Evolutionary conservation across 2,329 filamentous ascomycete genomes (phyloP).

Genomic region (Trichoderma arundinaceum): DNA sequence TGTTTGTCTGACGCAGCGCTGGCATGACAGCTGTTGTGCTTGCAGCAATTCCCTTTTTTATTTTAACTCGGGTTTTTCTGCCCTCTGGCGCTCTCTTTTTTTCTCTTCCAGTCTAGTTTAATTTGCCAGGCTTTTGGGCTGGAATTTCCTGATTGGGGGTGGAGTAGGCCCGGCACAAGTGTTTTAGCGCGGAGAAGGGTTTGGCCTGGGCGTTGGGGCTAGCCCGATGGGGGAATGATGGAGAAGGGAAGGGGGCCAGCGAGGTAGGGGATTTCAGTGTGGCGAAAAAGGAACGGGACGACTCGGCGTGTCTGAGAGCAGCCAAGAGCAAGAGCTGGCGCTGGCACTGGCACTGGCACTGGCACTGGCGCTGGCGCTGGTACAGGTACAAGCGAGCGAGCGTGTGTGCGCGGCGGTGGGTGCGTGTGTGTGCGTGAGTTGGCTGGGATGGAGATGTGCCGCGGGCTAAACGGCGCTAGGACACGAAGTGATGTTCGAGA

Average conservation of each 20-base stretch:
- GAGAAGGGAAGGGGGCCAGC: constrained; percentile 5
- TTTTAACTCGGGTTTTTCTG: not conserved
- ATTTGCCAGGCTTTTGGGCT: constrained; percentile 30
- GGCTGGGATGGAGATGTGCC: constrained; percentile 14
- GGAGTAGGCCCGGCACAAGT: constrained; percentile 29
- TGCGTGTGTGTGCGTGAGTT: constrained; percentile 1
- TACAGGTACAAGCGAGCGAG: too few relatives aligned
- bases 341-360: too few relatives aligned
- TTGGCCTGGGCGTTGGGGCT: constrained; percentile 12
- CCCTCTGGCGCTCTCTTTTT: not conserved
- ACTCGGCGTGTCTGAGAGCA: constrained; percentile 17
- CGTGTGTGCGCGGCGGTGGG: not conserved
- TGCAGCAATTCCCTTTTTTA: not conserved
- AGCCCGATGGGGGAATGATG: constrained; percentile 25
- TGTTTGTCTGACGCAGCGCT: constrained; percentile 22
- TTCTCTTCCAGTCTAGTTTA: not conserved
- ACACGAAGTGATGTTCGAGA: constrained; percentile 16
- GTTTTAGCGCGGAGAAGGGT: constrained; percentile 21
- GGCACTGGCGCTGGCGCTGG: too few relatives aligned
- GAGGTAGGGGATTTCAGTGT: not conserved
- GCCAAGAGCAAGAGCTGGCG: too few relatives aligned
- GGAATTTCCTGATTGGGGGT: constrained; percentile 32
- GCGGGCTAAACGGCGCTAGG: constrained; percentile 22
- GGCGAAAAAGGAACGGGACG: constrained; percentile 28
- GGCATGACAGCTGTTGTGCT: constrained; percentile 1